Evolutionary conservation across 768 basidiomycete species (phyloP), one percentile per base, ranked within the genome.

Genomic region (Hortiboletus flavorubellus): DNA sequence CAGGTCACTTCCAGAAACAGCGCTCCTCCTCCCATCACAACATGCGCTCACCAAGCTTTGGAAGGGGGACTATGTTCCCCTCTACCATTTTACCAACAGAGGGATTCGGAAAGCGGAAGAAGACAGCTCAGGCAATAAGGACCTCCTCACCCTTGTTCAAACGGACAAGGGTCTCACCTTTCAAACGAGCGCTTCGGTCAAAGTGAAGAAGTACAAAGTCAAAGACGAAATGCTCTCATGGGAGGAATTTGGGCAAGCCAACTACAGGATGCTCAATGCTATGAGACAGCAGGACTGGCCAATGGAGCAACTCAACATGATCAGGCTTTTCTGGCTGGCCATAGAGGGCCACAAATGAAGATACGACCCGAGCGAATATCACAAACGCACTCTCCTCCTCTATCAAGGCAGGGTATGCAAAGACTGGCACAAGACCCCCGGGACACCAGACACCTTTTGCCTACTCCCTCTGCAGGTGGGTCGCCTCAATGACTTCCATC

Each of bases 281-380:
- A n/a, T 51, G 41, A 4, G 5, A 0, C 23, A 51, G 0, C 50
- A 51, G 1, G 16, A 51, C 1, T 51, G 41, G 33, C 41, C 3
- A 0, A n/a, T n/a, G n/a, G 18, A 50, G 0, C 5, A 0, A 0
- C 1, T 44, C 0, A 1, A 23, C 0, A 51, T 46, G 33, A 2
- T 21, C 1, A 49, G 48, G 2, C 1, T 8, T 2, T 31, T 31
- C 31, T 31, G 5, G n/a, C n/a, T n/a, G n/a, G n/a, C n/a, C n/a
- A n/a, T n/a, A n/a, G n/a, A n/a, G n/a, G n/a, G n/a, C n/a, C n/a
- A n/a, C n/a, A n/a, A n/a, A n/a, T n/a, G n/a, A n/a, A n/a, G n/a
- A n/a, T n/a, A n/a, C n/a, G n/a, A n/a, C n/a, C n/a, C n/a, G n/a
- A n/a, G n/a, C n/a, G n/a, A 48, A 2, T 26, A 29, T 2, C 2